Conservation (phyloP, 2,329 filamentous ascomycete species). For the Westerdykella sp. region DNA sequence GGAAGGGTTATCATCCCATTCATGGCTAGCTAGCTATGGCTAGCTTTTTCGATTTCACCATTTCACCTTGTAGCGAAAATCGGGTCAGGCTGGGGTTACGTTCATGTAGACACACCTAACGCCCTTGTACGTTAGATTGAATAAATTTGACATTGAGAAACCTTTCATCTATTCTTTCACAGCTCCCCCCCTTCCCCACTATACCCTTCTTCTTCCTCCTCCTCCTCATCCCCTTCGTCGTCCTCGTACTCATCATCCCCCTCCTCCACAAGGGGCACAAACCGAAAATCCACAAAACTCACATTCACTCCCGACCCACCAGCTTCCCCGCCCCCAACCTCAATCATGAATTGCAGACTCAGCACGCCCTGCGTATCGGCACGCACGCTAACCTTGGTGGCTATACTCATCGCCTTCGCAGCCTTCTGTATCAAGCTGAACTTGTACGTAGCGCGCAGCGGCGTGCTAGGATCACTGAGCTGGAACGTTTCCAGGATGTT, state of each 20-base stretch:
- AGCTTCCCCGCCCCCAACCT: conserved; percentile 58
- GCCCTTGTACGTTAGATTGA: no score
- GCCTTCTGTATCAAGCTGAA: conserved; percentile 83
- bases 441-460: conserved; percentile 61
- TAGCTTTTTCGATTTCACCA: no score
- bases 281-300: conserved; percentile 76
- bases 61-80: no score
- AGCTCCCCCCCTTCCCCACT: conserved; percentile 9
- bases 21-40: no score
- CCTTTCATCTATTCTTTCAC: no score
- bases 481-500: conserved; percentile 67
- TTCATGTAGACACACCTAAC: no score
- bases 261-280: conserved; percentile 66
- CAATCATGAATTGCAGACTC: conserved; percentile 94
- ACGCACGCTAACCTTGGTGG: conserved; percentile 85
- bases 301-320: conserved; percentile 34
- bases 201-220: conserved; percentile 6
- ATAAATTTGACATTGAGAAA: no score
- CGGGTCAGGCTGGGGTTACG: no score
- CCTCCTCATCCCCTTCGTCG: conserved; percentile 5
- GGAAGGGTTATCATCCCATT: no score
- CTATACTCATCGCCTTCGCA: conserved; percentile 83
- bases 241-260: conserved; percentile 39
- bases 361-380: conserved; percentile 85
- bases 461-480: conserved; percentile 39